Base-by-base conservation (phyloP, 176 grass and related monocot species). In the Oryza meyeriana region DNA sequence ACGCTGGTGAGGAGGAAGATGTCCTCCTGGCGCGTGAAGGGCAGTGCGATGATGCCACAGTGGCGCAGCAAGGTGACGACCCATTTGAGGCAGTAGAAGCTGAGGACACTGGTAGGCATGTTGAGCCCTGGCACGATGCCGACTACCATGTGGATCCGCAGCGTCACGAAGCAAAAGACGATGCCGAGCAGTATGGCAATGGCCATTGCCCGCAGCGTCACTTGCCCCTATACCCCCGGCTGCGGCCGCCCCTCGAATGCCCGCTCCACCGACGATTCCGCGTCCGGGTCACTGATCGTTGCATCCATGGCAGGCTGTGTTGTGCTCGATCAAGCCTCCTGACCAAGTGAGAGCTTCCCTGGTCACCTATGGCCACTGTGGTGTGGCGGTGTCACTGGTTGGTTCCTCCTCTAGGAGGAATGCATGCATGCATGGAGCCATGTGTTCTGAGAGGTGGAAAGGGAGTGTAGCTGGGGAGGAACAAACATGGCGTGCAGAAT, bases 21-120 rank as follows among this genome's bases (percentile, higher is more conserved):
- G 40, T 96, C 89, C 84, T 96, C 94, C 77, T 96, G 94, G 18
- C 88, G 81, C 0, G 90, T 89, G 64, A 93, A 93, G 0, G 93
- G 93, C 18, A 40, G 6, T 4, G 33, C 40, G 26, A 38, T 0
- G 10, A 91, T n/a, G 1, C 92, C 83, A 5, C 40, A 67, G 57
- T 77, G 26, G 10, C 64, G 69, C 55, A 76, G 30, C 13, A 75
- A 28, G 67, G 39, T 29, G 11, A 72, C 73, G 30, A 83, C 29
- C 36, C 64, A 28, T 73, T 66, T 89, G 52, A 94, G 61, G 13
- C 75, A 41, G 77, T 83, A 79, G 81, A 94, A 94, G 40, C 89
- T 77, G 10, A 94, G 81, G 10, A 92, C 68, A 8, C 75, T 80
- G 3, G 81, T 66, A 3, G 92, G 72, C 78, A 94, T 62, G 20